Evolutionary conservation across 1,139 yeast genomes (phyloP).

Genomic region (Pichia kudriavzevii): DNA sequence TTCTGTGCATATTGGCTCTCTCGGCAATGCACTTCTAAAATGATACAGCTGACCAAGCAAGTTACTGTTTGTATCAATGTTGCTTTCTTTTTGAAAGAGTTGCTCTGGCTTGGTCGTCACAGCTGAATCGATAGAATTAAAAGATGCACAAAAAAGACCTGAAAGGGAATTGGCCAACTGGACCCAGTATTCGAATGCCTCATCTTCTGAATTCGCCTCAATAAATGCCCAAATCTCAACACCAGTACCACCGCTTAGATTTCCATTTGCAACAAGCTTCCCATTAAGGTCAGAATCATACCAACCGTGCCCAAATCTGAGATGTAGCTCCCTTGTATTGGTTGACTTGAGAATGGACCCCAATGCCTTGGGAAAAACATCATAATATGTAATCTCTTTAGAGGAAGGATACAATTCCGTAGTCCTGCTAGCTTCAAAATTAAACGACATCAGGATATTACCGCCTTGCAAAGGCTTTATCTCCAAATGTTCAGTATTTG

Average conservation of each 20-base stretch:
- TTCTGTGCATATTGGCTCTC: constrained; percentile 96
- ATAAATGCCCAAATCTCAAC: constrained; percentile 88
- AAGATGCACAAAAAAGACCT: constrained; percentile 92
- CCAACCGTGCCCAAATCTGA: constrained; percentile 89
- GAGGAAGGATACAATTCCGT: constrained; percentile 26
- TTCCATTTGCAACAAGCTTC: constrained; percentile 63
- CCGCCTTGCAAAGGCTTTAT: constrained; percentile 68
- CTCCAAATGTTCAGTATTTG: constrained; percentile 52
- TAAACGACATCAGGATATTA: constrained; percentile 58
- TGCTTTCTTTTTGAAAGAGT: constrained; percentile 33
- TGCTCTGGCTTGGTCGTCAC: constrained; percentile 67
- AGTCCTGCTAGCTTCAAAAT: constrained; percentile 56
- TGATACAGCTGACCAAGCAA: constrained; percentile 40
- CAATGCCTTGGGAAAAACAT: constrained; percentile 70
- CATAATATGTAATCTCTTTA: constrained; percentile 44
- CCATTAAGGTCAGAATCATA: constrained; percentile 95
- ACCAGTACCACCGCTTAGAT: constrained; percentile 83
- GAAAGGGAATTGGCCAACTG: constrained; percentile 68
- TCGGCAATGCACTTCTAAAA: constrained; percentile 81
- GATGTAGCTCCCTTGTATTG: constrained; percentile 65
- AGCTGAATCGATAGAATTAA: constrained; percentile 77
- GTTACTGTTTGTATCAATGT: constrained; percentile 22
- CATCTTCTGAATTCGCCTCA: constrained; percentile 50
- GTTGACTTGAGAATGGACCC: constrained; percentile 70
- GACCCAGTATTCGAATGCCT: constrained; percentile 64